These are phyloP conservation scores for Candida lessepsii DNA, from an alignment of 805 yeast species.

Conservation along the genomic window DNA sequence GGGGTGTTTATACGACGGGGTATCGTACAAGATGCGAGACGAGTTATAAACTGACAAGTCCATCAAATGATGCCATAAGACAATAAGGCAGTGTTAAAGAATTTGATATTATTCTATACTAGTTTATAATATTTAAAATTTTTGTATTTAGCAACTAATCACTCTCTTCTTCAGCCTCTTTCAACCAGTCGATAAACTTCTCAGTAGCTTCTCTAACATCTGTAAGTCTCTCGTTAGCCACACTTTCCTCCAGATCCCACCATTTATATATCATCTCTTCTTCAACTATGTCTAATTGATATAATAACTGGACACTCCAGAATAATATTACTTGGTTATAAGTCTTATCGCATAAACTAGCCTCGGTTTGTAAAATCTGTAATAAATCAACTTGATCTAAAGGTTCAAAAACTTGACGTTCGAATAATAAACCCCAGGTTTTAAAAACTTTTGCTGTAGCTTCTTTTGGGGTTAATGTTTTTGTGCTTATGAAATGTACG, in stretches of 20 bases:
- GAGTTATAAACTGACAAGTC: too few species aligned
- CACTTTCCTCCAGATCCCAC: conserved; percentile 58
- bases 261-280: conserved; percentile 79
- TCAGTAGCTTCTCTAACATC: conserved; percentile 56
- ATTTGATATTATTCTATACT: too few species aligned
- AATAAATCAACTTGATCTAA: conserved; percentile 78
- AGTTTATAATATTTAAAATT: too few species aligned
- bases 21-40: not conserved
- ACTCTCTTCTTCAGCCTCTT: conserved; percentile 65
- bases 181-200: conserved; percentile 85
- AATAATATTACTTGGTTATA: conserved; percentile 51
- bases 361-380: conserved; percentile 46
- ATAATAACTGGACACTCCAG: conserved; percentile 56
- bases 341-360: conserved; percentile 34
- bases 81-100: too few species aligned
- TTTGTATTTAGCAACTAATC: conserved; percentile 18
- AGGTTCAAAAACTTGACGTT: conserved; percentile 79
- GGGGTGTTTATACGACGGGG: conserved; percentile 2
- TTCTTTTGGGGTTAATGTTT: conserved; percentile 69
- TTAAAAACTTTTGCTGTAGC: conserved; percentile 75
- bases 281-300: conserved; percentile 77
- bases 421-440: conserved; percentile 80
- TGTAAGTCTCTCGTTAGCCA: conserved; percentile 40
- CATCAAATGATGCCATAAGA: too few species aligned
- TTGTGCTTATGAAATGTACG: conserved; percentile 71